A percentile compares a stretch with the other conserved stretches of the same genome.
Conservation (phyloP, 2,329 filamentous ascomycete genomes). For the Trichoderma koningii region DNA sequence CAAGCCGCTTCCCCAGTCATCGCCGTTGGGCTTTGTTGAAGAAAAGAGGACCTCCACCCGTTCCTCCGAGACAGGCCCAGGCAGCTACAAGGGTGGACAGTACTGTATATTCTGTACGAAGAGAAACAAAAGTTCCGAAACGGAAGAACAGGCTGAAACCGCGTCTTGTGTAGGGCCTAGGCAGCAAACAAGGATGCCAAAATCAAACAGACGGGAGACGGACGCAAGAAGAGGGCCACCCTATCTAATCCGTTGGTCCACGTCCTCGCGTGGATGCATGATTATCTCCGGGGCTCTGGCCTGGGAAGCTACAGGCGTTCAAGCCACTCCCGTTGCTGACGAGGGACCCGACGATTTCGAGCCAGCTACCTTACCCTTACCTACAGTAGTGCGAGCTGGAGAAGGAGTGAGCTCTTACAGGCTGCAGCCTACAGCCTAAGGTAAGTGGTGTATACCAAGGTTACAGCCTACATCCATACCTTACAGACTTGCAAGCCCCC, state of each 20-base stretch:
- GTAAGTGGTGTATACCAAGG: not conserved
- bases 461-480: not conserved
- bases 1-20: conserved; percentile 17
- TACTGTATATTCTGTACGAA: too few species aligned
- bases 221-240: not conserved
- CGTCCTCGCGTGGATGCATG: not conserved
- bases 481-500: conserved; percentile 10
- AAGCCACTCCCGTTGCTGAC: too few species aligned
- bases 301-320: not conserved
- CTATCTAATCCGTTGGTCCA: not conserved
- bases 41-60: not conserved
- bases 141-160: not conserved
- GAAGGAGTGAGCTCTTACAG: not conserved
- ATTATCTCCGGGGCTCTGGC: conserved; percentile 3
- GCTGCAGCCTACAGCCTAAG: not conserved
- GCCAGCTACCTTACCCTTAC: too few species aligned
- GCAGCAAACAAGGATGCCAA: not conserved
- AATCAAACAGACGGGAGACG: not conserved
- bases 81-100: not conserved
- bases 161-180: not conserved
- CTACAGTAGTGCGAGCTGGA: not conserved
- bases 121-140: not conserved
- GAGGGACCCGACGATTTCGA: not conserved
- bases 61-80: not conserved
- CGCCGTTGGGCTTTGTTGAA: conserved; percentile 15